Evolutionary conservation across 2,329 filamentous ascomycete species (phyloP).

Genomic region (Akanthomyces muscarius): DNA sequence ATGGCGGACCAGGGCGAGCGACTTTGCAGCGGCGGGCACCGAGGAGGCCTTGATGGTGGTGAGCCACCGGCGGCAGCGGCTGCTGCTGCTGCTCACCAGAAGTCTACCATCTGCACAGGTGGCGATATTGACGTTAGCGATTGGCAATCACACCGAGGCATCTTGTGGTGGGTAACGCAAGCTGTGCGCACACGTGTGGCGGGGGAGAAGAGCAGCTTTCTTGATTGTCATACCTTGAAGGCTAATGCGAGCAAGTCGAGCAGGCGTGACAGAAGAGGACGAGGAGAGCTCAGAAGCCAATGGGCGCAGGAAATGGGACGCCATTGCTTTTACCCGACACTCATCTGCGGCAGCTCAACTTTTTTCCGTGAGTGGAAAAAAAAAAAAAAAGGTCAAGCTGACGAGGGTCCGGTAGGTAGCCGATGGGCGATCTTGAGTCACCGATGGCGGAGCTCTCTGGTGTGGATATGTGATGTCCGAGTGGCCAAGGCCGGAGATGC

Average conservation of each 20-base stretch:
- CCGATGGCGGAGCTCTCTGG: conserved; percentile 11
- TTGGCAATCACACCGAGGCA: not conserved
- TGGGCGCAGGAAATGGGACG: conserved; percentile 32
- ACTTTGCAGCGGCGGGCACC: conserved; percentile 25
- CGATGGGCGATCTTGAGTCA: conserved; percentile 10
- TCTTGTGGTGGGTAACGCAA: not conserved
- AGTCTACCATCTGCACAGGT: conserved; percentile 20
- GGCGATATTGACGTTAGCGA: conserved; percentile 1
- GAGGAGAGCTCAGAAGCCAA: conserved; percentile 30
- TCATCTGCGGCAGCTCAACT: conserved; percentile 27
- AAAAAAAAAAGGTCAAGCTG: not conserved
- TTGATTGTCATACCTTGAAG: conserved; percentile 23
- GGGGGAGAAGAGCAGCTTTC: no score
- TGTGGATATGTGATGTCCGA: conserved; percentile 14
- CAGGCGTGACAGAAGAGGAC: conserved; percentile 19
- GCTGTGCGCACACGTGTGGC: no score
- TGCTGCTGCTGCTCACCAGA: conserved; percentile 23
- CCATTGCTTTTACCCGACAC: conserved; percentile 29
- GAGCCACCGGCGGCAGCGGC: conserved; percentile 38
- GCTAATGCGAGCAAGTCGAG: conserved; percentile 25
- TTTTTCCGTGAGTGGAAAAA: not conserved
- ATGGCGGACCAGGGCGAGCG: conserved; percentile 38
- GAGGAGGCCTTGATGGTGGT: conserved; percentile 30
- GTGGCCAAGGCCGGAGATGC: conserved; percentile 7
- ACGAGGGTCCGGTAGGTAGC: not conserved